Percentiles rank a stretch among this genome's conserved stretches.
Conservation (phyloP, 2,329 filamentous ascomycete species). For the Escovopsis sp. region DNA sequence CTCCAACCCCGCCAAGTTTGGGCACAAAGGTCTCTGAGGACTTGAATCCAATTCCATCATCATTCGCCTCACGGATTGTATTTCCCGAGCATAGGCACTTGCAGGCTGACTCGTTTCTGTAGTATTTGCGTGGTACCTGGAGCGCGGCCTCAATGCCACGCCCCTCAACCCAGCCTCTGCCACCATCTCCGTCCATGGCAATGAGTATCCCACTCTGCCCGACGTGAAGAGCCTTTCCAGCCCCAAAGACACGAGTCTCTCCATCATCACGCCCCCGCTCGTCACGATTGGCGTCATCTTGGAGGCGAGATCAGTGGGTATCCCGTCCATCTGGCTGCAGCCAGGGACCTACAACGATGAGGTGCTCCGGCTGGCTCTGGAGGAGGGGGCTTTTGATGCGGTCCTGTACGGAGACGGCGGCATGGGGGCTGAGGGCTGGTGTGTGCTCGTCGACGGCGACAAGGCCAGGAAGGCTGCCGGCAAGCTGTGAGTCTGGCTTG, state of each 20-base stretch:
- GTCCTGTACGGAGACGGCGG: constrained; percentile 54
- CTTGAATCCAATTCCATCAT: background rate
- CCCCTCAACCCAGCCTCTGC: constrained; percentile 66
- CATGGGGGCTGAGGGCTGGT: constrained; percentile 62
- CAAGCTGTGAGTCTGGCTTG: constrained; percentile 25
- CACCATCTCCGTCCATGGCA: constrained; percentile 44
- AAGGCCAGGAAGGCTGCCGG: constrained; percentile 41
- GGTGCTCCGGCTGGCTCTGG: constrained; percentile 53
- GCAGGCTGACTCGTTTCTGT: constrained; percentile 1
- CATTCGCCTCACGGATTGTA: background rate
- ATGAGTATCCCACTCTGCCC: constrained; percentile 47
- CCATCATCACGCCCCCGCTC: constrained; percentile 72
- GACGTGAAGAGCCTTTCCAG: constrained; percentile 50
- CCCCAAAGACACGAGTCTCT: constrained; percentile 59
- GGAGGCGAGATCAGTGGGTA: constrained; percentile 60
- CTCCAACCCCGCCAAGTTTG: constrained; percentile 71
- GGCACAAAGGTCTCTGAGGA: constrained; percentile 56
- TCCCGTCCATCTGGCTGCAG: constrained; percentile 75
- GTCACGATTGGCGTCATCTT: constrained; percentile 60
- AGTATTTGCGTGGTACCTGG: constrained; percentile 87
- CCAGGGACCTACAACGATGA: constrained; percentile 75
- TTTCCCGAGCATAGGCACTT: too few species aligned
- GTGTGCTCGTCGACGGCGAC: constrained; percentile 74
- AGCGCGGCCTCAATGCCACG: constrained; percentile 59
- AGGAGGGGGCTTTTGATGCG: constrained; percentile 47